phyloP scores from a whole-genome alignment of 164 flowering plant genomes.

The Cinnamomum chago region DNA sequence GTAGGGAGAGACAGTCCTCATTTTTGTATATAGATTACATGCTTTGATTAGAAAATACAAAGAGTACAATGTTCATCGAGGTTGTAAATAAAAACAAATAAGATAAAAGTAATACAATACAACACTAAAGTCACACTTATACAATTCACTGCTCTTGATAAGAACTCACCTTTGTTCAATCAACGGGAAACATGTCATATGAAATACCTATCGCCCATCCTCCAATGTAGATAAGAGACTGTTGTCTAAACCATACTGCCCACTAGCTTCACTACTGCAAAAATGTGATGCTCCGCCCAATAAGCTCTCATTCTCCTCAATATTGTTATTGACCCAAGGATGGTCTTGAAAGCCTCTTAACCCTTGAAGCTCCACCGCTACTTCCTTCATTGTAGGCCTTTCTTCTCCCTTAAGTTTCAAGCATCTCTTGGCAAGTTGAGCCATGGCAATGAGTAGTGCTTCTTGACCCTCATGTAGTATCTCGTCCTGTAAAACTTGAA shows the following conservation, averaged over 20 bases:
- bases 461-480: not conserved
- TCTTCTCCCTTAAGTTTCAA: constrained; percentile 5
- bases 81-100: too few species aligned
- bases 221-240: not conserved
- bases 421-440: constrained; percentile 9
- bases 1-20: too few species aligned
- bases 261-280: not conserved
- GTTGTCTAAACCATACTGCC: not conserved
- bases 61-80: too few species aligned
- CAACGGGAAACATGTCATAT: too few species aligned
- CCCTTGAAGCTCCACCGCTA: constrained; percentile 2
- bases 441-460: not conserved
- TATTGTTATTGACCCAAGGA: not conserved
- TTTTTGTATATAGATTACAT: too few species aligned
- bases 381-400: constrained; percentile 11
- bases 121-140: too few species aligned
- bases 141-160: too few species aligned
- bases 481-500: not conserved
- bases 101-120: too few species aligned
- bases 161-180: too few species aligned
- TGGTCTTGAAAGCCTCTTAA: constrained; percentile 1
- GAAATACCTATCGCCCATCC: not conserved
- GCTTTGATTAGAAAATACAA: too few species aligned
- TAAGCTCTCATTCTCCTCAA: not conserved
- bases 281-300: not conserved